phyloP scores from a whole-genome alignment of 208 protist species.

The Polymyxa betae region DNA sequence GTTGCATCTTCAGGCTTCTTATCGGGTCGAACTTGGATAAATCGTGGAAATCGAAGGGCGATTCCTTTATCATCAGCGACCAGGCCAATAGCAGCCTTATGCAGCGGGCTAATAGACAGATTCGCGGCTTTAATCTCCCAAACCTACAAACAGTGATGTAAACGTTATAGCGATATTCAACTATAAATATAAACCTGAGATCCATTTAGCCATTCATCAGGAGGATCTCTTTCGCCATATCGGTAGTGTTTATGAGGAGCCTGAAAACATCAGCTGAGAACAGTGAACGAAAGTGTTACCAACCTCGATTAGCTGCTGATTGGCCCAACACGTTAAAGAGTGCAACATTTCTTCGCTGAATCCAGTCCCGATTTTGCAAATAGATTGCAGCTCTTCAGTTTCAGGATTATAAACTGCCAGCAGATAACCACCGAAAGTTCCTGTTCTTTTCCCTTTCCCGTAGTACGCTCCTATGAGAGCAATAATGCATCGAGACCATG shows the following conservation, averaged over 20 bases:
- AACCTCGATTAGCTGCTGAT: too few relatives aligned
- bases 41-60: conserved; percentile 96
- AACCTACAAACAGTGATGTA: conserved; percentile 74
- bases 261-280: conserved; percentile 28
- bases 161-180: conserved; percentile 59
- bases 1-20: conserved; percentile 91
- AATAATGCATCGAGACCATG: not conserved
- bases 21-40: conserved; percentile 94
- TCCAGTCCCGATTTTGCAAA: conserved; percentile 96
- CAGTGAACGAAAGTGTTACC: conserved; percentile 24
- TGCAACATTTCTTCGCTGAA: conserved; percentile 87
- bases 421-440: conserved; percentile 94
- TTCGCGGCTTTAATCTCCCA: conserved; percentile 98
- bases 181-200: conserved; percentile 63
- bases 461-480: conserved; percentile 74
- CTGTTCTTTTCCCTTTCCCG: conserved; percentile 94
- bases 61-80: conserved; percentile 85
- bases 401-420: conserved; percentile 96
- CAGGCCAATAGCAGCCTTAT: conserved; percentile 87
- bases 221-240: not conserved
- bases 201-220: conserved; percentile 93
- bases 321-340: too few relatives aligned
- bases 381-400: conserved; percentile 90
- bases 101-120: conserved; percentile 93
- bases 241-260: not conserved